Conservation (phyloP, 2,329 filamentous ascomycete genomes). For the Aspergillus hortae region DNA sequence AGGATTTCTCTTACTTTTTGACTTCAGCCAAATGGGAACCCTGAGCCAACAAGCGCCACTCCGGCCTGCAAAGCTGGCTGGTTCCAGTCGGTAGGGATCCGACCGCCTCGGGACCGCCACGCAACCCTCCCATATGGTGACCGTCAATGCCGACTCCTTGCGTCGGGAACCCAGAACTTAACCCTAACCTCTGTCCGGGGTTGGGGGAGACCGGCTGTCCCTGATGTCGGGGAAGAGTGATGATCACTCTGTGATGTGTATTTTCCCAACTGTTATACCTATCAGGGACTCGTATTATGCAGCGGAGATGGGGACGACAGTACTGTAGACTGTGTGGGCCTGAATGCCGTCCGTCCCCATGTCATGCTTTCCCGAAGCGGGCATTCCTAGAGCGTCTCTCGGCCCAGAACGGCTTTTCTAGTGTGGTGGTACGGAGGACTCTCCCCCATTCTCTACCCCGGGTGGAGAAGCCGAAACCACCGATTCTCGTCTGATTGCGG, state of each 20-base stretch:
- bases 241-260: neutral
- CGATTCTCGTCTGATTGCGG: slow-evolving; percentile 19
- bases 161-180: slow-evolving; percentile 22
- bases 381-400: slow-evolving; percentile 15
- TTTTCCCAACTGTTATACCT: too few relatives aligned
- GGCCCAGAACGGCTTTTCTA: slow-evolving; percentile 19
- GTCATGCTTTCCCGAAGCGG: slow-evolving; percentile 23
- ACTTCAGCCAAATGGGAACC: neutral
- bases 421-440: slow-evolving; percentile 8
- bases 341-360: slow-evolving; percentile 7
- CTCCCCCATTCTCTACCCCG: neutral
- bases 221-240: neutral
- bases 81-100: slow-evolving; percentile 2
- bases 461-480: slow-evolving; percentile 10
- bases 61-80: neutral
- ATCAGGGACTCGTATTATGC: too few relatives aligned
- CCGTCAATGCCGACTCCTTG: slow-evolving; percentile 22
- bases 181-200: slow-evolving; percentile 5
- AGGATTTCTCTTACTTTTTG: neutral
- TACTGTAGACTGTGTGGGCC: neutral
- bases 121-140: slow-evolving; percentile 5
- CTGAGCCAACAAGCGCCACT: neutral
- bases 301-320: neutral
- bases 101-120: slow-evolving; percentile 14
- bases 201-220: neutral